Evolutionary conservation across 2,329 filamentous ascomycete species (phyloP).

Genomic region (Endothia cerciana): DNA sequence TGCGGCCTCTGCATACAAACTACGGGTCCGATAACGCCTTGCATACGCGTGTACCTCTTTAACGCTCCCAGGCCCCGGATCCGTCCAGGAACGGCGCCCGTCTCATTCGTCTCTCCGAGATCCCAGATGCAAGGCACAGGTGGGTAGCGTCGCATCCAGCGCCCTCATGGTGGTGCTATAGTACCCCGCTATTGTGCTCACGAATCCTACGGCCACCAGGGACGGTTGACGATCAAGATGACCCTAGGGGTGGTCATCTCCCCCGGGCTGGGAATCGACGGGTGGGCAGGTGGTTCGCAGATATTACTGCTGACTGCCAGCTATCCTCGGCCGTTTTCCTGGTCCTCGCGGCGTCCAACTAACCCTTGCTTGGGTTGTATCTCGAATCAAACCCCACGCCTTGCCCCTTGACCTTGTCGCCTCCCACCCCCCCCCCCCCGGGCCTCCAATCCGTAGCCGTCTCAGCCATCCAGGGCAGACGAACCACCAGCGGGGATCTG

Average conservation of each 20-base stretch:
- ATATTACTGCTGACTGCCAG: neutral
- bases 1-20: neutral
- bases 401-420: slow-evolving; percentile 1
- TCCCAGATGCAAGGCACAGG: slow-evolving; percentile 25
- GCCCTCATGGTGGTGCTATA: slow-evolving; percentile 10
- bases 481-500: neutral
- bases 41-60: slow-evolving; percentile 9
- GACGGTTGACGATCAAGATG: slow-evolving; percentile 16
- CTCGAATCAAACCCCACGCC: slow-evolving; percentile 6
- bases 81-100: slow-evolving; percentile 26
- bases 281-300: slow-evolving; percentile 14
- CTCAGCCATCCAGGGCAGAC: slow-evolving; percentile 11
- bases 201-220: slow-evolving; percentile 14
- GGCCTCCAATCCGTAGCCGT: neutral
- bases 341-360: neutral
- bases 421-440: neutral
- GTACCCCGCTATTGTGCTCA: slow-evolving; percentile 27
- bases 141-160: slow-evolving; percentile 24
- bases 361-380: no score
- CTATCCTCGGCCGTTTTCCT: neutral
- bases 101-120: slow-evolving; percentile 27
- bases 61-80: slow-evolving; percentile 6
- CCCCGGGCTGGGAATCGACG: slow-evolving; percentile 18
- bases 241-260: slow-evolving; percentile 17
- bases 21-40: slow-evolving; percentile 3